These are phyloP conservation scores for Arbutus unedo DNA, from an alignment of 148 eudicot genomes.

Conservation along the genomic window DNA sequence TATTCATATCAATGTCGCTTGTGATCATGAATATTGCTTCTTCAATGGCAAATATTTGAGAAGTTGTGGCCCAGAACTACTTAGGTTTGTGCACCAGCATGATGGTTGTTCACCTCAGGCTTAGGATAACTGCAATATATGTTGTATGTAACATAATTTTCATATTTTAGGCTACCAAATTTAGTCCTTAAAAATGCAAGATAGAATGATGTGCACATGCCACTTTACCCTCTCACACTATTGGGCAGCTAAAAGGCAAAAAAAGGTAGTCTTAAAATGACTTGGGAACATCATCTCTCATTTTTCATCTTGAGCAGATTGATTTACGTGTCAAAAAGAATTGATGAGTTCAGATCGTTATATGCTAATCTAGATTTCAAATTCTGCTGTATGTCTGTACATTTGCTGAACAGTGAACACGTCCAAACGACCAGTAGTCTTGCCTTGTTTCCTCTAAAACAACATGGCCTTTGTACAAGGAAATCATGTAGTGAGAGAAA, in stretches of 20 bases:
- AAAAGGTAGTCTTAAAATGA: neutral
- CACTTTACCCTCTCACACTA: neutral
- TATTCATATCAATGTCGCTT: neutral
- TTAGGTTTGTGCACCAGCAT: neutral
- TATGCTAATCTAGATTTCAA: neutral
- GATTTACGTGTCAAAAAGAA: no score
- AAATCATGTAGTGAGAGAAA: neutral
- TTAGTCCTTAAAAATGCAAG: neutral
- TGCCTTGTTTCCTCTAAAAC: neutral
- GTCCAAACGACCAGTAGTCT: neutral
- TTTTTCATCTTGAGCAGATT: neutral
- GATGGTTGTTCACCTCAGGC: neutral
- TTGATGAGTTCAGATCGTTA: neutral
- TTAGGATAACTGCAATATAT: neutral
- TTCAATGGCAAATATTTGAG: neutral
- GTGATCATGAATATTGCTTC: neutral
- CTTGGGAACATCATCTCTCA: neutral
- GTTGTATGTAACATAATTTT: neutral
- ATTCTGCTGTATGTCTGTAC: neutral
- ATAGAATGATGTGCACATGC: neutral
- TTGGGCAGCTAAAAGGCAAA: neutral
- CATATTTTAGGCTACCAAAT: neutral
- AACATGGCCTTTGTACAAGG: neutral
- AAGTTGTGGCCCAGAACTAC: neutral
- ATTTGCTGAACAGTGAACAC: neutral